These are phyloP conservation scores for Capronia coronata DNA, from an alignment of 2,329 filamentous ascomycete genomes.

Conservation along the genomic window DNA sequence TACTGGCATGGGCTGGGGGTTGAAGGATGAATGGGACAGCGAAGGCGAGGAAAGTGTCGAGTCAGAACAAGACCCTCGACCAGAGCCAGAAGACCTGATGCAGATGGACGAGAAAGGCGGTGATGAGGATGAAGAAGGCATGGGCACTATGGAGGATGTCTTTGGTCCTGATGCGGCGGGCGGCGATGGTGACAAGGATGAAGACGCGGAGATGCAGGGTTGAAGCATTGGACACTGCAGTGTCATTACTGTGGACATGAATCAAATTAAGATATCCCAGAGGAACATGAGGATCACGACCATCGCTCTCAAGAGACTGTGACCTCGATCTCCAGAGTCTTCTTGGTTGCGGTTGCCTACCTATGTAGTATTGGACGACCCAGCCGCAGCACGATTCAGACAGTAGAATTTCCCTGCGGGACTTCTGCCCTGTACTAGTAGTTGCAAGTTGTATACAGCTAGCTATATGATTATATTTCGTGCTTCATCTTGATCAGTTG, in stretches of 20 bases:
- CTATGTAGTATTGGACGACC: no score
- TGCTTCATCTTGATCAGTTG: not conserved
- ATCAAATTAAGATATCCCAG: constrained; percentile 6
- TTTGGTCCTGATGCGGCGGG: constrained; percentile 34
- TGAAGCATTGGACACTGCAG: not conserved
- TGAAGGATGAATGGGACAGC: constrained; percentile 54
- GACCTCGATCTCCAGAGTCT: not conserved
- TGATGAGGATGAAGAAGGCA: constrained; percentile 27
- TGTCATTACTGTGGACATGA: not conserved
- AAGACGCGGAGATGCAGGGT: constrained; percentile 37
- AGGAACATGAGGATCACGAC: not conserved
- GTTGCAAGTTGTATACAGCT: no score
- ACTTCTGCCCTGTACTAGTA: no score
- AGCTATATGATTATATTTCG: not conserved
- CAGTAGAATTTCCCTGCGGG: no score
- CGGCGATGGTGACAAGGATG: constrained; percentile 34
- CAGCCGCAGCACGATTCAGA: no score
- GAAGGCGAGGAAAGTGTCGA: constrained; percentile 44
- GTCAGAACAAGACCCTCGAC: constrained; percentile 20
- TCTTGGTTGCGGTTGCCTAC: not conserved
- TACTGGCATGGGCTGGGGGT: constrained; percentile 50
- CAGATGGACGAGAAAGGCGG: constrained; percentile 30
- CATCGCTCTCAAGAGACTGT: not conserved
- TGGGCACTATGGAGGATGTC: constrained; percentile 30
- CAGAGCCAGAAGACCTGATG: constrained; percentile 25